phyloP scores from a whole-genome alignment of 2,329 filamentous ascomycete species.

The Bipolaris zeicola region DNA sequence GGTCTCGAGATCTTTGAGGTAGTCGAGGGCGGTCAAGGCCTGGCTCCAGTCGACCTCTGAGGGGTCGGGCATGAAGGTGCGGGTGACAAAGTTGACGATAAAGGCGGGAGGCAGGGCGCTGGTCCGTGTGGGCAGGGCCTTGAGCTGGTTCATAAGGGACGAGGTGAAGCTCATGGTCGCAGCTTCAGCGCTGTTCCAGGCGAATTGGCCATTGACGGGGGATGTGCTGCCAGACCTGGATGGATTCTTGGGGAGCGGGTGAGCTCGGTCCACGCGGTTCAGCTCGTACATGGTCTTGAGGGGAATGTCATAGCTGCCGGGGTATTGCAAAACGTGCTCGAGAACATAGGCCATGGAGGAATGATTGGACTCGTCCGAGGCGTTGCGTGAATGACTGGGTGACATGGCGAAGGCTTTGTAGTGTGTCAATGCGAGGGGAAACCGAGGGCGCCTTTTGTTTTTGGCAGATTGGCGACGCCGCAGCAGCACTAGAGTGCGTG shows the following conservation, averaged over 20 bases:
- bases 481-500: slow-evolving; percentile 13
- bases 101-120: slow-evolving; percentile 66
- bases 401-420: slow-evolving; percentile 30
- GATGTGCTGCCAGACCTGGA: slow-evolving; percentile 46
- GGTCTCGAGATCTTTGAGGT: slow-evolving; percentile 67
- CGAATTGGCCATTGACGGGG: slow-evolving; percentile 36
- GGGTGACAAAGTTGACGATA: slow-evolving; percentile 65
- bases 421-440: not conserved
- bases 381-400: slow-evolving; percentile 45
- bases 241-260: slow-evolving; percentile 41
- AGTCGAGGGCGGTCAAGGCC: slow-evolving; percentile 68
- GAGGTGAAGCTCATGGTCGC: slow-evolving; percentile 56
- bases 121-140: slow-evolving; percentile 64
- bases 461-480: slow-evolving; percentile 9
- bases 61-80: slow-evolving; percentile 63
- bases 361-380: slow-evolving; percentile 44
- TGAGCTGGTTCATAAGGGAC: slow-evolving; percentile 61
- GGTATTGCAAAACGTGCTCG: slow-evolving; percentile 62
- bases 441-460: not conserved
- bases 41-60: slow-evolving; percentile 68
- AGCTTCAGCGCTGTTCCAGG: slow-evolving; percentile 42
- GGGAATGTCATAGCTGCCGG: slow-evolving; percentile 68
- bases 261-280: slow-evolving; percentile 63
- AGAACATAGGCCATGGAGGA: slow-evolving; percentile 46
- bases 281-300: slow-evolving; percentile 71